Evolutionary conservation across 805 yeast genomes (phyloP).

Genomic region (Ogataea salicorniae): DNA sequence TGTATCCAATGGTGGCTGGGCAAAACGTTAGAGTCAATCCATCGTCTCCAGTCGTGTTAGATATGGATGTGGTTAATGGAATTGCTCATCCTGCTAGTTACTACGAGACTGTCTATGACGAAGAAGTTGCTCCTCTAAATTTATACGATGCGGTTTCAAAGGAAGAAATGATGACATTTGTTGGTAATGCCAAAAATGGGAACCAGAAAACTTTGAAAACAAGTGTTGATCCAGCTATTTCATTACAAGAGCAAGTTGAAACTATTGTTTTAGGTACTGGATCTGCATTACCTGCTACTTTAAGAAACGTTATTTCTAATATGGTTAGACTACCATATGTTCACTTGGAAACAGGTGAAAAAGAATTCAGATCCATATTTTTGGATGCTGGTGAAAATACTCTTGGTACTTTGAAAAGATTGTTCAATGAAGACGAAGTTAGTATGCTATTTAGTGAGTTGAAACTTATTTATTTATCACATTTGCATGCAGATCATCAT

Average conservation of each 20-base stretch:
- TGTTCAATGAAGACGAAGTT: slow-evolving; percentile 45
- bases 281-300: slow-evolving; percentile 79
- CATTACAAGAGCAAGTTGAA: slow-evolving; percentile 51
- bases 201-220: slow-evolving; percentile 1
- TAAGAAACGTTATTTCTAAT: slow-evolving; percentile 81
- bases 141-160: slow-evolving; percentile 6
- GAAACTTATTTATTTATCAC: slow-evolving; percentile 67
- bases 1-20: slow-evolving; percentile 26
- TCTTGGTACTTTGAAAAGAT: slow-evolving; percentile 61
- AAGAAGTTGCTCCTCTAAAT: slow-evolving; percentile 19
- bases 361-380: slow-evolving; percentile 40
- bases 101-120: slow-evolving; percentile 23
- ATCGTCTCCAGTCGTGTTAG: slow-evolving; percentile 5
- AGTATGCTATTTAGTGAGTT: slow-evolving; percentile 51
- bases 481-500: slow-evolving; percentile 96
- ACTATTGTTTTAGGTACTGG: slow-evolving; percentile 87
- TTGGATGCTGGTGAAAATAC: slow-evolving; percentile 98
- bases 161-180: slow-evolving; percentile 6
- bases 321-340: slow-evolving; percentile 62
- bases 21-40: slow-evolving; percentile 22
- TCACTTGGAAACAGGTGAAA: slow-evolving; percentile 5
- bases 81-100: slow-evolving; percentile 19
- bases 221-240: slow-evolving; percentile 11
- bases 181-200: neutral
- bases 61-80: slow-evolving; percentile 3